Evolutionary conservation across 768 basidiomycete species (phyloP), one percentile per base, ranked within the genome.

Genomic region (Mrakia blollopis): DNA sequence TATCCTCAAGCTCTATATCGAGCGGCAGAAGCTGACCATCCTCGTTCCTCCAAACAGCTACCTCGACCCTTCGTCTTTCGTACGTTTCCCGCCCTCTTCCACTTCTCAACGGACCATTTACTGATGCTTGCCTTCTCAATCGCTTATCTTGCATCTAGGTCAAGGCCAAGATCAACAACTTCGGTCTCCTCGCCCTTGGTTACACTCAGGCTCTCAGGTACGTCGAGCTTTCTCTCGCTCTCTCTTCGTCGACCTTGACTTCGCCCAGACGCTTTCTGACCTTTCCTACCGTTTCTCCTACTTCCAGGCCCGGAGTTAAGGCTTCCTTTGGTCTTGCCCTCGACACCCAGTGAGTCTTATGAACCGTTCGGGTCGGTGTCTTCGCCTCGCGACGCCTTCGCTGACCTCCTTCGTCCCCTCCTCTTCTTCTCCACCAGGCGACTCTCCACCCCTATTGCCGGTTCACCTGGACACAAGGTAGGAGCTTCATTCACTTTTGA

Each of bases 131-230:
- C 28, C 23, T 28, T 28, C 25, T 57, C 28, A 7, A 10, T 57
- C 23, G 23, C 18, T 10, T 57, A n/a, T n/a, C 13, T 11, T 57
- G 3, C 57, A n/a, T n/a, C 44, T 14, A 57, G 57, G 57, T 98
- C 86, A 98, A 99, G 88, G 92, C 94, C 80, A 98, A 98, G 88
- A 95, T 98, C 87, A 98, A 98, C 89, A 96, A 95, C 86, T 84
- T 89, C 77, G 95, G 95, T 87, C 88, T 95, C 83, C 88, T 97
- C 80, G 91, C 89, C 81, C 89, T 96, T 80, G 91, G 82, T 89
- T 92, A 83, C 79, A 96, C 94, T 72, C 96, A 99, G 86, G 86
- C 89, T 54, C 91, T 99, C 83, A 92, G 57, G 57, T 57, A 3
- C 57, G 57, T 57, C 28, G 52, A n/a, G n/a, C n/a, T n/a, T n/a